phyloP scores from a whole-genome alignment of 176 grass and related monocot species.

The Chrysopogon serrulatus region DNA sequence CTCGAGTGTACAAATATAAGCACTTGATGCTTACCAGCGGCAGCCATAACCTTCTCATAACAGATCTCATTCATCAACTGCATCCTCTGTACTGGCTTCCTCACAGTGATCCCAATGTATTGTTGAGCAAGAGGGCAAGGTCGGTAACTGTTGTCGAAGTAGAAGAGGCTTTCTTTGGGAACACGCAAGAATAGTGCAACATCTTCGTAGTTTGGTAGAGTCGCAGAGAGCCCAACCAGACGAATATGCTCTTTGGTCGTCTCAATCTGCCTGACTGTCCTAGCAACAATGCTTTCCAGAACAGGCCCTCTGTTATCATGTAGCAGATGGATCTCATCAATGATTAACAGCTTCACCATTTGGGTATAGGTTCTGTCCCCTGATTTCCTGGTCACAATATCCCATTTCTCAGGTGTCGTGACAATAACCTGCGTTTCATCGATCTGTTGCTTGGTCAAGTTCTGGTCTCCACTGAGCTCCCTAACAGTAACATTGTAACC shows the following conservation, averaged over 20 bases:
- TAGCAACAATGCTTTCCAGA: constrained; percentile 95
- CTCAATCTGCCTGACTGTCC: constrained; percentile 92
- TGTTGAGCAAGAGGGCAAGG: constrained; percentile 93
- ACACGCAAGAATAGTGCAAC: constrained; percentile 83
- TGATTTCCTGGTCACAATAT: constrained; percentile 95
- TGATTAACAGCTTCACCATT: constrained; percentile 90
- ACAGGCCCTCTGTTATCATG: constrained; percentile 96
- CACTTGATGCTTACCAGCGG: constrained; percentile 90
- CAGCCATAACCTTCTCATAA: constrained; percentile 84
- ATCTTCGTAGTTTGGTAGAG: constrained; percentile 87
- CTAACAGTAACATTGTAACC: constrained; percentile 67
- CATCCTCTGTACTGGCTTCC: constrained; percentile 88
- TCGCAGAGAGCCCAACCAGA: constrained; percentile 84
- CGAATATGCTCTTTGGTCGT: constrained; percentile 80
- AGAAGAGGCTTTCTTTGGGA: constrained; percentile 59
- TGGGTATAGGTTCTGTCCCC: constrained; percentile 94
- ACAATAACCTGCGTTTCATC: constrained; percentile 98
- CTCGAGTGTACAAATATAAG: constrained; percentile 99
- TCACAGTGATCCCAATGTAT: constrained; percentile 90
- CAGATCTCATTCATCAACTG: constrained; percentile 98
- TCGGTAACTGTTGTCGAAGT: constrained; percentile 95
- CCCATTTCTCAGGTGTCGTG: constrained; percentile 98
- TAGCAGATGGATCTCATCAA: constrained; percentile 95
- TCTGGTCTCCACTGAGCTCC: constrained; percentile 94
- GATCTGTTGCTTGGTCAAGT: constrained; percentile 82